These are phyloP conservation scores for Cladosporium oxysporum DNA, from an alignment of 2,329 filamentous ascomycete species.

Conservation along the genomic window DNA sequence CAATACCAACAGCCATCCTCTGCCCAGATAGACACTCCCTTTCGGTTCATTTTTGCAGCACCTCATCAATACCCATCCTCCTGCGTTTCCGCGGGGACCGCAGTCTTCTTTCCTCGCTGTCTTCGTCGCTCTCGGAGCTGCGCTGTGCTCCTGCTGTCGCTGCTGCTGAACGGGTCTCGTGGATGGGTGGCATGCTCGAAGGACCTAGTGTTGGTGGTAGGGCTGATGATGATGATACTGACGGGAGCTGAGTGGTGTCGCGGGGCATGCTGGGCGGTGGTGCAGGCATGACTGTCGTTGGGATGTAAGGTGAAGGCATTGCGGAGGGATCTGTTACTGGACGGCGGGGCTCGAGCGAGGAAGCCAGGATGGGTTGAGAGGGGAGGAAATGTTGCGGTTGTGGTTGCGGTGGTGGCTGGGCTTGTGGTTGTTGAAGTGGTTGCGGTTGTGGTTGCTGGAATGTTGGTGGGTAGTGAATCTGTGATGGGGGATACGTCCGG, in stretches of 20 bases:
- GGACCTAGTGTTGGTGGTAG: slow-evolving; percentile 4
- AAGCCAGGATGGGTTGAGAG: neutral
- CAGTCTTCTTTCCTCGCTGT: slow-evolving; percentile 23
- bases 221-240: slow-evolving; percentile 26
- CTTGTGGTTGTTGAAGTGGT: slow-evolving; percentile 20
- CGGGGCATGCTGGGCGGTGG: slow-evolving; percentile 15
- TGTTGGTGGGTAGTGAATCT: slow-evolving; percentile 22
- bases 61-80: slow-evolving; percentile 36
- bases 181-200: neutral
- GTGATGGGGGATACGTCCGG: slow-evolving; percentile 20
- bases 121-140: slow-evolving; percentile 26
- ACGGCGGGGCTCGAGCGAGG: neutral
- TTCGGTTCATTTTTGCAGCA: slow-evolving; percentile 29
- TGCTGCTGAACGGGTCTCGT: neutral
- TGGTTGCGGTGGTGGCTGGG: slow-evolving; percentile 25
- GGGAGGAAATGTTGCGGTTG: slow-evolving; percentile 14
- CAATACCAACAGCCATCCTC: neutral
- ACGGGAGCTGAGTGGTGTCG: slow-evolving; percentile 29
- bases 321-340: neutral
- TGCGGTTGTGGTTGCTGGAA: slow-evolving; percentile 24
- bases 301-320: neutral
- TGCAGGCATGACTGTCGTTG: neutral
- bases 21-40: neutral
- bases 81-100: slow-evolving; percentile 31
- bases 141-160: neutral